A percentile compares a stretch with the other conserved stretches of the same genome.
These are phyloP conservation scores for Ciborinia camelliae DNA, from an alignment of 2,329 filamentous ascomycete species.

Conservation along the genomic window DNA sequence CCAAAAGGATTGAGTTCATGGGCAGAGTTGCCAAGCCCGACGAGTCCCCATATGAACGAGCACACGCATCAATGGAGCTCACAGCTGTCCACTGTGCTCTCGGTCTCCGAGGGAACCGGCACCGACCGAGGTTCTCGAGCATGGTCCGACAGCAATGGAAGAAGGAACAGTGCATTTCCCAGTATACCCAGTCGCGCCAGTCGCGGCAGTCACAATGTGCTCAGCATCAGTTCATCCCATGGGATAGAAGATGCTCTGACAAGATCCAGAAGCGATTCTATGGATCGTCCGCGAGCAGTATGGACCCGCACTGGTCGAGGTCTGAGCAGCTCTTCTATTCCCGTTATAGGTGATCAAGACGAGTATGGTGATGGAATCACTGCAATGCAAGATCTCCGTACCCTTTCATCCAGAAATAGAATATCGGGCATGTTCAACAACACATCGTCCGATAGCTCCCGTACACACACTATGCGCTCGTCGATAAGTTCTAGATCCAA, in stretches of 20 bases:
- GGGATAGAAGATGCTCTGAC: slow-evolving; percentile 28
- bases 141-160: slow-evolving; percentile 41
- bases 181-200: slow-evolving; percentile 50
- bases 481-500: slow-evolving; percentile 44
- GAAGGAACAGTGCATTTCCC: slow-evolving; percentile 49
- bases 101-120: slow-evolving; percentile 52
- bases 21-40: slow-evolving; percentile 34
- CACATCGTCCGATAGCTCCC: slow-evolving; percentile 43
- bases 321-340: slow-evolving; percentile 39
- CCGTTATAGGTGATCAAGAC: slow-evolving; percentile 55
- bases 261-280: slow-evolving; percentile 36
- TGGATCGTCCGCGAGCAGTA: slow-evolving; percentile 49
- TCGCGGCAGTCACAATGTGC: slow-evolving; percentile 47
- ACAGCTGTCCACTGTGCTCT: slow-evolving; percentile 61
- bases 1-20: slow-evolving; percentile 36
- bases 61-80: slow-evolving; percentile 60
- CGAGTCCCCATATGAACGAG: slow-evolving; percentile 44
- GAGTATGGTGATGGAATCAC: slow-evolving; percentile 63
- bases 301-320: slow-evolving; percentile 41
- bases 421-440: slow-evolving; percentile 51
- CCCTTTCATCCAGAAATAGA: slow-evolving; percentile 52
- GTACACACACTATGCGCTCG: slow-evolving; percentile 37
- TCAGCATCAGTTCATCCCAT: slow-evolving; percentile 54
- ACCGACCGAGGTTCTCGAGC: slow-evolving; percentile 48
- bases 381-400: slow-evolving; percentile 53